Percentiles rank a stretch among this genome's conserved stretches.
Evolutionary conservation across 2,329 filamentous ascomycete genomes (phyloP).

Genomic region (Aspergillus oerlinghausenensis): DNA sequence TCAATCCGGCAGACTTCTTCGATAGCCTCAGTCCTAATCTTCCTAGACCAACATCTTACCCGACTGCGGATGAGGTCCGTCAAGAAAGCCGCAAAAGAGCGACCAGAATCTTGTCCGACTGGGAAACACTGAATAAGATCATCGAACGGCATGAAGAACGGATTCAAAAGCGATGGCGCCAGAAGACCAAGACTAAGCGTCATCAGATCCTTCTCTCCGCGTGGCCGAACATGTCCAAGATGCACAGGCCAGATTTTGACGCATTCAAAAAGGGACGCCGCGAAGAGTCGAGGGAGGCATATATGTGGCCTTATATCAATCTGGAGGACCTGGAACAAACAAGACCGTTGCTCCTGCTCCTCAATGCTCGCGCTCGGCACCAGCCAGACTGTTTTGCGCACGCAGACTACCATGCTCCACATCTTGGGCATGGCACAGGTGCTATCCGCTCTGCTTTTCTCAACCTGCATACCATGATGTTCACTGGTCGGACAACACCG

Average conservation of each 20-base stretch:
- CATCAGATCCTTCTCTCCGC: constrained; percentile 43
- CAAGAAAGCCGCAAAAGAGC: constrained; percentile 1
- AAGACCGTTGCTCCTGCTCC: constrained; percentile 45
- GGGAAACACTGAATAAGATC: constrained; percentile 37
- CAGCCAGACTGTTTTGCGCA: constrained; percentile 46
- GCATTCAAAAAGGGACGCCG: constrained; percentile 21
- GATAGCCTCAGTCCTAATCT: neutral
- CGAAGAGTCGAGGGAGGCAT: constrained; percentile 31
- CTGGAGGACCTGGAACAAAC: constrained; percentile 50
- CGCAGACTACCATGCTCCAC: constrained; percentile 38
- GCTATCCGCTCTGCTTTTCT: constrained; percentile 24
- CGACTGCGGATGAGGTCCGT: constrained; percentile 1
- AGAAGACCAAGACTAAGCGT: constrained; percentile 48
- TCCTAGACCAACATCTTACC: neutral
- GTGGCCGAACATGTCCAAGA: constrained; percentile 48
- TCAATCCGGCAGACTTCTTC: neutral
- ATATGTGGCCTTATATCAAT: constrained; percentile 54
- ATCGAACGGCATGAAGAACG: constrained; percentile 49
- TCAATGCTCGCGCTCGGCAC: constrained; percentile 50
- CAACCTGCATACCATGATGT: constrained; percentile 31
- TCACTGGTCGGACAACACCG: constrained; percentile 24
- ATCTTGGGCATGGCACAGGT: constrained; percentile 24
- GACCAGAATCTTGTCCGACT: constrained; percentile 32
- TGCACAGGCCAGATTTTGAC: constrained; percentile 51
- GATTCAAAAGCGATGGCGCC: constrained; percentile 52